These are phyloP conservation scores for Ustilago cynodontis DNA, from an alignment of 1,284 basidiomycete genomes.

Conservation along the genomic window DNA sequence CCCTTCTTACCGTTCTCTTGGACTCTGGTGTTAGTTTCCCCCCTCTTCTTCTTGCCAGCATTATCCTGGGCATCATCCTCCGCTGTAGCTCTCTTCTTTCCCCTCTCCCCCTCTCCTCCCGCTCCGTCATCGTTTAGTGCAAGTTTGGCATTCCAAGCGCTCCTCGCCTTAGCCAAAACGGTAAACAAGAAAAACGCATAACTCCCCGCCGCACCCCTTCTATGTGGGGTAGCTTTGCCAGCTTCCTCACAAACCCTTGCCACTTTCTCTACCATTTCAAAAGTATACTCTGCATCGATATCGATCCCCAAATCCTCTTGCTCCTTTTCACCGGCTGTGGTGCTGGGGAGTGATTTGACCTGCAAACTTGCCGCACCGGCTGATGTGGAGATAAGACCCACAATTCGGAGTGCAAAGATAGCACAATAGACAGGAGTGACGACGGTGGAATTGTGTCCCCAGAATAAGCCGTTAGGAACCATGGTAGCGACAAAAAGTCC, in stretches of 20 bases:
- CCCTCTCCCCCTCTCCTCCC: slow-evolving; percentile 2
- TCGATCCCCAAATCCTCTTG: slow-evolving; percentile 32
- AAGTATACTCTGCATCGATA: slow-evolving; percentile 50
- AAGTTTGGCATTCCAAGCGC: slow-evolving; percentile 35
- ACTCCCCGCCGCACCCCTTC: slow-evolving; percentile 48
- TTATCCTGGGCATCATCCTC: not conserved
- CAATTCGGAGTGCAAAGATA: slow-evolving; percentile 56
- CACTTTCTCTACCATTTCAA: slow-evolving; percentile 52
- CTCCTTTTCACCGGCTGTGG: slow-evolving; percentile 2
- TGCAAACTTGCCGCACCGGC: slow-evolving; percentile 17
- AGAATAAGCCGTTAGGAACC: slow-evolving; percentile 47
- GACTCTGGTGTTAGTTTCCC: not conserved
- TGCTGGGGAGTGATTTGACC: slow-evolving; percentile 12
- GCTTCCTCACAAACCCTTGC: slow-evolving; percentile 51
- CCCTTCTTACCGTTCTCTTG: not conserved
- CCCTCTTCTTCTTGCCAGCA: slow-evolving; percentile 1
- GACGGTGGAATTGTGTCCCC: slow-evolving; percentile 51
- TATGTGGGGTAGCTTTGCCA: slow-evolving; percentile 45
- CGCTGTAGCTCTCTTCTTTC: slow-evolving; percentile 14
- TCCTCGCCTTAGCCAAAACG: slow-evolving; percentile 42
- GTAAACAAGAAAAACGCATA: slow-evolving; percentile 53
- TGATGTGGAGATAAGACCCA: slow-evolving; percentile 33
- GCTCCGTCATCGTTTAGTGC: slow-evolving; percentile 9
- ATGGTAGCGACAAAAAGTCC: slow-evolving; percentile 54
- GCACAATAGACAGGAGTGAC: slow-evolving; percentile 57